These are phyloP conservation scores for Candida anutae DNA, from an alignment of 1,139 yeast genomes.

Conservation along the genomic window DNA sequence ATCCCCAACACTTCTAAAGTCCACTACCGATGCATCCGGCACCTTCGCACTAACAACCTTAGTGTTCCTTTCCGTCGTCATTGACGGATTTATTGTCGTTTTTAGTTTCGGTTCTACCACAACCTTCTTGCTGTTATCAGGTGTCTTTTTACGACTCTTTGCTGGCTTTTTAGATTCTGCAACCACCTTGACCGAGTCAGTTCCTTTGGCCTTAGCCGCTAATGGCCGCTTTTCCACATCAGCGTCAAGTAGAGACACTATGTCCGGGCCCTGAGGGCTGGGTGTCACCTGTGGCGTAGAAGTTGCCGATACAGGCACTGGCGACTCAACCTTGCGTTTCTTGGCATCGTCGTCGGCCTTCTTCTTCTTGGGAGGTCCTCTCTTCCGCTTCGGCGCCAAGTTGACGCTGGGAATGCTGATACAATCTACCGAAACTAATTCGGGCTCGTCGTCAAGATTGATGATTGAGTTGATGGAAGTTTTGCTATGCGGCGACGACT, in stretches of 20 bases:
- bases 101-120: conserved; percentile 8
- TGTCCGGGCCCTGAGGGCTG: too few species aligned
- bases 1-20: conserved; percentile 4
- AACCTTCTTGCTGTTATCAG: conserved; percentile 3
- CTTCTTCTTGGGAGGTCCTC: conserved; percentile 9
- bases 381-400: conserved; percentile 6
- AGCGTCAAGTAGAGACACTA: background rate
- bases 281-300: too few species aligned
- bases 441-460: conserved; percentile 24
- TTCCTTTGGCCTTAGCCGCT: conserved; percentile 4
- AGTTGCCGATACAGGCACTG: background rate
- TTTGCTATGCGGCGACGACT: conserved; percentile 14
- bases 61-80: conserved; percentile 13
- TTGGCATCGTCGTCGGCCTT: conserved; percentile 1
- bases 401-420: conserved; percentile 2
- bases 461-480: conserved; percentile 33
- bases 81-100: conserved; percentile 11
- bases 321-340: background rate
- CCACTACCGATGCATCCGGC: conserved; percentile 14
- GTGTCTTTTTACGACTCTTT: conserved; percentile 6
- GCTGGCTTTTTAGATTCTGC: conserved; percentile 6
- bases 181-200: conserved; percentile 6
- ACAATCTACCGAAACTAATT: conserved; percentile 3
- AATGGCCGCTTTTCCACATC: conserved; percentile 9
- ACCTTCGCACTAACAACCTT: conserved; percentile 4